These are phyloP conservation scores for Daldinia concentrica DNA, from an alignment of 495 filamentous ascomycete species.

Conservation along the genomic window DNA sequence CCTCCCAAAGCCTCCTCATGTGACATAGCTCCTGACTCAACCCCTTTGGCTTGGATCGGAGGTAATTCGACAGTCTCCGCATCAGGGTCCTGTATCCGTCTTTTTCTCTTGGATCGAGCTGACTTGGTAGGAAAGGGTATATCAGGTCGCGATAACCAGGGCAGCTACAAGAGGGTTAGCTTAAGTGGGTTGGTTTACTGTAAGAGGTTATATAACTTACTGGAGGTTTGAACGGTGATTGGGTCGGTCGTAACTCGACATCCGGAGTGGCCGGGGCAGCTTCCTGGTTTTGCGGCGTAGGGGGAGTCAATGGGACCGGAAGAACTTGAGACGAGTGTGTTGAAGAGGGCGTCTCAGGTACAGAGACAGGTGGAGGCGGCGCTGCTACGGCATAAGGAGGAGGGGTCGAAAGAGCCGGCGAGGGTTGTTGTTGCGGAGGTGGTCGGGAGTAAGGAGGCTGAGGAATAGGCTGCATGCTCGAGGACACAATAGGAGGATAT, in stretches of 20 bases:
- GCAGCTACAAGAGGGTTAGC: slow-evolving; percentile 63
- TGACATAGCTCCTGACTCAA: slow-evolving; percentile 22
- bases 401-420: slow-evolving; percentile 54
- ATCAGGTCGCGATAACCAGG: slow-evolving; percentile 82
- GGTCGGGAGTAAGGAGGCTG: slow-evolving; percentile 51
- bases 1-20: slow-evolving; percentile 20
- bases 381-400: slow-evolving; percentile 50
- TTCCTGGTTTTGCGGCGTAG: slow-evolving; percentile 38
- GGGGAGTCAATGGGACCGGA: slow-evolving; percentile 53
- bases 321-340: slow-evolving; percentile 56
- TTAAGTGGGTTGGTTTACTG: not conserved
- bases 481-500: slow-evolving; percentile 53
- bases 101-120: slow-evolving; percentile 49
- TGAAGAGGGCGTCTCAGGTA: slow-evolving; percentile 53
- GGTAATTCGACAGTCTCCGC: slow-evolving; percentile 47
- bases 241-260: slow-evolving; percentile 23
- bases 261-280: slow-evolving; percentile 24
- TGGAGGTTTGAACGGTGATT: slow-evolving; percentile 66
- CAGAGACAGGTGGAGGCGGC: slow-evolving; percentile 48
- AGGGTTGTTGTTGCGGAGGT: slow-evolving; percentile 47
- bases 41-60: slow-evolving; percentile 45
- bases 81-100: slow-evolving; percentile 47
- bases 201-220: slow-evolving; percentile 58
- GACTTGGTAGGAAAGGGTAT: slow-evolving; percentile 68
- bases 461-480: slow-evolving; percentile 44